These are phyloP conservation scores for Claviceps cyperi DNA, from an alignment of 2,329 filamentous ascomycete species.

Conservation along the genomic window DNA sequence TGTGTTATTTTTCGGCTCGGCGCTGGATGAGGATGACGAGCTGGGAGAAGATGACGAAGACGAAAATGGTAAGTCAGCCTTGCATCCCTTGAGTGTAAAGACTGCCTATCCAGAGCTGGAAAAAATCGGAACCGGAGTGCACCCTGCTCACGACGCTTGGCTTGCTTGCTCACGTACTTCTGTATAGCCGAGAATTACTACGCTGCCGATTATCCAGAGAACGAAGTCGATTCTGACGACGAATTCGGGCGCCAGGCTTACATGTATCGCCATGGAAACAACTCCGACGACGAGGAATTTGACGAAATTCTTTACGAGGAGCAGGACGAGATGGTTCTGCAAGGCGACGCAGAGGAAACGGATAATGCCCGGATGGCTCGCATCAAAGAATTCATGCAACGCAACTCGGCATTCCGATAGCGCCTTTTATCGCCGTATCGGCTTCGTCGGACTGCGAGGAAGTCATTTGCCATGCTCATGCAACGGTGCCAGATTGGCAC, in stretches of 20 bases:
- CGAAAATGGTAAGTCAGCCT: slow-evolving; percentile 39
- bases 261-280: slow-evolving; percentile 36
- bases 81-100: background rate
- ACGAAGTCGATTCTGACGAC: slow-evolving; percentile 56
- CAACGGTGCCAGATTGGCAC: no score
- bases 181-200: slow-evolving; percentile 59
- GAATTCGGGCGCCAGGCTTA: slow-evolving; percentile 39
- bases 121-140: background rate
- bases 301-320: slow-evolving; percentile 25
- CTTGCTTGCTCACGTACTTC: slow-evolving; percentile 1
- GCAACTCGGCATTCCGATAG: slow-evolving; percentile 12
- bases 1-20: slow-evolving; percentile 44
- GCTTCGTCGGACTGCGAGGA: no score
- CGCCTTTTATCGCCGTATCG: no score
- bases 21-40: slow-evolving; percentile 48
- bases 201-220: slow-evolving; percentile 66
- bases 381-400: slow-evolving; percentile 24
- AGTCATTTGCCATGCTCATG: no score
- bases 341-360: slow-evolving; percentile 22
- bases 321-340: slow-evolving; percentile 23
- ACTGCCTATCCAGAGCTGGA: background rate
- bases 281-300: slow-evolving; percentile 41
- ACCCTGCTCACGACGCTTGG: background rate
- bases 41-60: slow-evolving; percentile 46
- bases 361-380: slow-evolving; percentile 22